phyloP scores from a whole-genome alignment of 164 flowering plant species.

The Aristolochia californica region DNA sequence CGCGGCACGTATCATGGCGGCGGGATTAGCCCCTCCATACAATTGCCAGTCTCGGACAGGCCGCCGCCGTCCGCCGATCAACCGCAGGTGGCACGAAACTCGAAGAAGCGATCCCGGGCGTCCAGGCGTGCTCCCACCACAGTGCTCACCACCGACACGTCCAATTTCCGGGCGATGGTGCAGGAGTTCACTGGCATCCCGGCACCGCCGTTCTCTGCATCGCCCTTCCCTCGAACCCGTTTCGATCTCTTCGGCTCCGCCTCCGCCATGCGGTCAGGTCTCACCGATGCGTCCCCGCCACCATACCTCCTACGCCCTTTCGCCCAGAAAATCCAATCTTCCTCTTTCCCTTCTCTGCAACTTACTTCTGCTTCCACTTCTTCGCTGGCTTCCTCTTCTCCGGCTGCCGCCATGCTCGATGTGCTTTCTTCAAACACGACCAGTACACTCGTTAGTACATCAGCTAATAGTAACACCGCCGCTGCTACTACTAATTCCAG shows the following conservation, averaged over 20 bases:
- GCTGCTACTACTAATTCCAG: constrained; percentile 10
- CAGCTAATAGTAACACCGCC: constrained; percentile 4
- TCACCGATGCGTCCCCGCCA: constrained; percentile 7
- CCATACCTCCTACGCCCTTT: constrained; percentile 42
- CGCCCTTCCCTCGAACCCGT: constrained; percentile 31
- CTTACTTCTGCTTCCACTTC: too few species aligned
- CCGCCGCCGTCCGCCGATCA: not conserved
- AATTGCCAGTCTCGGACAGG: not conserved
- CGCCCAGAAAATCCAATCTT: constrained; percentile 29
- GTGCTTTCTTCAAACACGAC: constrained; percentile 6
- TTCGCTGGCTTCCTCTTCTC: constrained; percentile 9
- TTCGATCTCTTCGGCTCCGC: constrained; percentile 38
- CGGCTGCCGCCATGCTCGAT: constrained; percentile 3
- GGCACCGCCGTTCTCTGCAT: constrained; percentile 45
- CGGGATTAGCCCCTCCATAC: constrained; percentile 2
- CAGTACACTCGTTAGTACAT: constrained; percentile 1
- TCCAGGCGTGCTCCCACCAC: constrained; percentile 78
- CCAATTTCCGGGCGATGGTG: constrained; percentile 75
- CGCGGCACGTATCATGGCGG: constrained; percentile 1
- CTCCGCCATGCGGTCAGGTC: constrained; percentile 17
- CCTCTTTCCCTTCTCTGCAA: constrained; percentile 6
- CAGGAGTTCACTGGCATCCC: constrained; percentile 79
- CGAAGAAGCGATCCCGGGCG: constrained; percentile 64
- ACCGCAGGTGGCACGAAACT: constrained; percentile 14
- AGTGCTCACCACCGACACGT: constrained; percentile 65